A percentile compares a stretch with the other conserved stretches of the same genome.
Evolutionary conservation across 345 rosid species (phyloP).

Genomic region (Mangifera indica): DNA sequence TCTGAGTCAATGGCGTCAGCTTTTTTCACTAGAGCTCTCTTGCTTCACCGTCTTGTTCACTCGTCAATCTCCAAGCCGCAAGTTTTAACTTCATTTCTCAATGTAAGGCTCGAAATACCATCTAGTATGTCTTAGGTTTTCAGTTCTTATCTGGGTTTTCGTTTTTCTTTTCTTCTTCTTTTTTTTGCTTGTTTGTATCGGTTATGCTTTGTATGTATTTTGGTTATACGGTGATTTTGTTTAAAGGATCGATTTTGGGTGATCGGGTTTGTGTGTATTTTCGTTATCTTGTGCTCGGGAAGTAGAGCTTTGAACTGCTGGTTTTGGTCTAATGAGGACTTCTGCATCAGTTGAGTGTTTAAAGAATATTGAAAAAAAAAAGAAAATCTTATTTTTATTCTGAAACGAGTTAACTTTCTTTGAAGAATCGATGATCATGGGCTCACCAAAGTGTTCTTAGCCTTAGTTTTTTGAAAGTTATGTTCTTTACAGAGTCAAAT

Average conservation of each 20-base stretch:
- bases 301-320: background rate
- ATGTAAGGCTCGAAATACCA: slow-evolving; percentile 38
- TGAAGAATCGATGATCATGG: too few species aligned
- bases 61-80: slow-evolving; percentile 33
- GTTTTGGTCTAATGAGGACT: background rate
- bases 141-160: slow-evolving; percentile 12
- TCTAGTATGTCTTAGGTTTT: slow-evolving; percentile 13
- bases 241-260: slow-evolving; percentile 11
- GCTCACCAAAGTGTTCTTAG: too few species aligned
- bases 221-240: background rate
- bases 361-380: too few species aligned
- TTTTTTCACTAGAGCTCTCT: slow-evolving; percentile 41
- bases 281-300: background rate
- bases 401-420: background rate
- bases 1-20: slow-evolving; percentile 54
- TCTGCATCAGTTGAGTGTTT: background rate
- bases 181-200: slow-evolving; percentile 14
- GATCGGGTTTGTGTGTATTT: slow-evolving; percentile 1
- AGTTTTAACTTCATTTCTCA: slow-evolving; percentile 33
- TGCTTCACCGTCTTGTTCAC: slow-evolving; percentile 47
- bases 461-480: too few species aligned
- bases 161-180: background rate
- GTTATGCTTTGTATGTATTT: slow-evolving; percentile 18
- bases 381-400: background rate
- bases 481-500: too few species aligned